phyloP scores from a whole-genome alignment of 2,329 filamentous ascomycete species.

The Calonectria honghensis region DNA sequence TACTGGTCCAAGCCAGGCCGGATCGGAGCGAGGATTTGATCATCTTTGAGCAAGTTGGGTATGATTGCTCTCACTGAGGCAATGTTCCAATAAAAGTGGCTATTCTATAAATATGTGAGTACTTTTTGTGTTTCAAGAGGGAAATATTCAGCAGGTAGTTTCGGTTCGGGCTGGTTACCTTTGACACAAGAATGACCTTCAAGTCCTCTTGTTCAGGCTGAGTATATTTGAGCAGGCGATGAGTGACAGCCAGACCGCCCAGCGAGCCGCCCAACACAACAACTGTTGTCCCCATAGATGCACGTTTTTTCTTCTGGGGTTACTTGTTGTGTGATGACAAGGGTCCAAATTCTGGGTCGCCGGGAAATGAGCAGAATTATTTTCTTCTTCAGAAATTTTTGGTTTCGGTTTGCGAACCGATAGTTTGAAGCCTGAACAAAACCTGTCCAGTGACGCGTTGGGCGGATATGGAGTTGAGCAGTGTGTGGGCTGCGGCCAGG shows the following conservation, averaged over 20 bases:
- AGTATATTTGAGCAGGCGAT: slow-evolving; percentile 73
- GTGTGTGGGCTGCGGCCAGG: slow-evolving; percentile 35
- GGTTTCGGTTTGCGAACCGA: background rate
- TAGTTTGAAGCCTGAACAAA: slow-evolving; percentile 8
- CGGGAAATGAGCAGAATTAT: background rate
- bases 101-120: slow-evolving; percentile 63
- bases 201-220: slow-evolving; percentile 65
- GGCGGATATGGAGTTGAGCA: slow-evolving; percentile 25
- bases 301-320: background rate
- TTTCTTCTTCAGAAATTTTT: background rate
- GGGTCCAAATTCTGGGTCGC: background rate
- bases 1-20: slow-evolving; percentile 70
- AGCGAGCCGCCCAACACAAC: slow-evolving; percentile 73
- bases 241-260: slow-evolving; percentile 71
- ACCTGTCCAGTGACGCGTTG: slow-evolving; percentile 25
- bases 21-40: slow-evolving; percentile 71
- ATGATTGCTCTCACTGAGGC: slow-evolving; percentile 74
- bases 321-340: background rate
- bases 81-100: slow-evolving; percentile 76
- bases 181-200: slow-evolving; percentile 74
- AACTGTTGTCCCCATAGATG: slow-evolving; percentile 69
- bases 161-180: slow-evolving; percentile 61
- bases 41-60: slow-evolving; percentile 68
- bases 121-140: slow-evolving; percentile 14
- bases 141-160: background rate